These are phyloP conservation scores for Ceratocystis harringtonii DNA, from an alignment of 2,329 filamentous ascomycete genomes.

Conservation along the genomic window DNA sequence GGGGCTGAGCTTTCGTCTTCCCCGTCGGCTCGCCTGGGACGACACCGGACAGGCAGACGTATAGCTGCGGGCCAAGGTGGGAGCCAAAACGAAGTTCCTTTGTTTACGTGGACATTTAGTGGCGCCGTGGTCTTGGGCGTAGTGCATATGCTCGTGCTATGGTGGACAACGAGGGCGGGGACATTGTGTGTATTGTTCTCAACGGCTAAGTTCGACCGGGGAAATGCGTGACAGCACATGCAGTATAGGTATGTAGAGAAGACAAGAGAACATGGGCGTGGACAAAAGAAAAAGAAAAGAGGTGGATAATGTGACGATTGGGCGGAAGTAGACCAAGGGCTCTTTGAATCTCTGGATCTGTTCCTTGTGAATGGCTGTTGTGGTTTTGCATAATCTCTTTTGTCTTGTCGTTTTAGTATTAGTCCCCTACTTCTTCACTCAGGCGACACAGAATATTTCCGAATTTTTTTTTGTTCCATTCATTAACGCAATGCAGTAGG, in stretches of 20 bases:
- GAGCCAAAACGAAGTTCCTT: neutral
- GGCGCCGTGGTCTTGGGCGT: neutral
- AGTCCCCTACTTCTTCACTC: too few species aligned
- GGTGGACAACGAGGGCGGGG: conserved; percentile 4
- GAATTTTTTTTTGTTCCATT: conserved; percentile 9
- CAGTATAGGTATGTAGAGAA: neutral
- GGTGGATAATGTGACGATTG: too few species aligned
- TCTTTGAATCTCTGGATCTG: too few species aligned
- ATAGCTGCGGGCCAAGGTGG: neutral
- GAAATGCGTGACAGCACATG: neutral
- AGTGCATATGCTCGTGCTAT: conserved; percentile 3
- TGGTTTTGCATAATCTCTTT: too few species aligned
- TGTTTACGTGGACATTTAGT: neutral
- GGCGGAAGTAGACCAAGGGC: too few species aligned
- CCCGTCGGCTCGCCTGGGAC: neutral
- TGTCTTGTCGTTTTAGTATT: too few species aligned
- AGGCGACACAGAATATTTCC: neutral
- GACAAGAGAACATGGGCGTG: too few species aligned
- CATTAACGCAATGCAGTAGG: conserved; percentile 4
- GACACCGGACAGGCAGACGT: neutral
- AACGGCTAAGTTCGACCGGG: neutral
- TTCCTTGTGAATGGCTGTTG: too few species aligned
- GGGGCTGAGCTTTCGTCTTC: too few species aligned
- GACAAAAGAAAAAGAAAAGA: too few species aligned
- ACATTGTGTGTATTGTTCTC: neutral